Evolutionary conservation across 2,329 filamentous ascomycete species (phyloP).

Genomic region (Xylariomycetidae sp.): DNA sequence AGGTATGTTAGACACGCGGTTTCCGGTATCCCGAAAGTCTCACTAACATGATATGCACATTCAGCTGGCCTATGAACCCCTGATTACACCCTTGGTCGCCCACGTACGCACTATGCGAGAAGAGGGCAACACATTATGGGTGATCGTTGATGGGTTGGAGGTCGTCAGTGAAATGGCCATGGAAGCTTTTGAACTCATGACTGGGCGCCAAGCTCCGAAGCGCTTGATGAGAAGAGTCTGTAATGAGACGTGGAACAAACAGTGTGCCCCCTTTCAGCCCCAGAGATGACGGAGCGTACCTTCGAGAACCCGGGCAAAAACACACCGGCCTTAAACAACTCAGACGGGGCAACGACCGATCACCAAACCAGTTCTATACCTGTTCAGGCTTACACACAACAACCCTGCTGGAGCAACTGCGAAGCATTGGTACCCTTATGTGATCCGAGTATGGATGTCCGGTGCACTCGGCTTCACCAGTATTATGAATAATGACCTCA

Average conservation of each 20-base stretch:
- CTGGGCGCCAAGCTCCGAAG: conserved; percentile 65
- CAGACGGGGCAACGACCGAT: too few species aligned
- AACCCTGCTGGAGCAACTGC: too few species aligned
- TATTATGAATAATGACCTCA: too few species aligned
- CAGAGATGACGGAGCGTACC: conserved; percentile 16
- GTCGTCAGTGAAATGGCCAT: conserved; percentile 71
- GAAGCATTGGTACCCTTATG: too few species aligned
- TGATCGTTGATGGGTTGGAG: conserved; percentile 67
- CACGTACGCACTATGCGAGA: conserved; percentile 54
- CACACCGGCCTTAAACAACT: too few species aligned
- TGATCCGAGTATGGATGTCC: too few species aligned
- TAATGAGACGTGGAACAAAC: conserved; percentile 37
- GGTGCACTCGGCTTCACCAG: too few species aligned
- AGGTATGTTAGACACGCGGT: too few species aligned
- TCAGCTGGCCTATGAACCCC: conserved; percentile 63
- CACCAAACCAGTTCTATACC: too few species aligned
- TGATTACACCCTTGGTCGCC: conserved; percentile 62
- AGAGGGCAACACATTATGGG: conserved; percentile 57
- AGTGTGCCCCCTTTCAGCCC: conserved; percentile 29
- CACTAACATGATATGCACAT: conserved; percentile 9
- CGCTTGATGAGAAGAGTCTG: conserved; percentile 61
- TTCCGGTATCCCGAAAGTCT: too few species aligned
- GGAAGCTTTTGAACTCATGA: conserved; percentile 73
- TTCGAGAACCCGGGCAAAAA: too few species aligned
- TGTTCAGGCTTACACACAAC: too few species aligned